Base-by-base conservation (phyloP, 495 filamentous ascomycete species). In the Lasiosphaeria hispida region DNA sequence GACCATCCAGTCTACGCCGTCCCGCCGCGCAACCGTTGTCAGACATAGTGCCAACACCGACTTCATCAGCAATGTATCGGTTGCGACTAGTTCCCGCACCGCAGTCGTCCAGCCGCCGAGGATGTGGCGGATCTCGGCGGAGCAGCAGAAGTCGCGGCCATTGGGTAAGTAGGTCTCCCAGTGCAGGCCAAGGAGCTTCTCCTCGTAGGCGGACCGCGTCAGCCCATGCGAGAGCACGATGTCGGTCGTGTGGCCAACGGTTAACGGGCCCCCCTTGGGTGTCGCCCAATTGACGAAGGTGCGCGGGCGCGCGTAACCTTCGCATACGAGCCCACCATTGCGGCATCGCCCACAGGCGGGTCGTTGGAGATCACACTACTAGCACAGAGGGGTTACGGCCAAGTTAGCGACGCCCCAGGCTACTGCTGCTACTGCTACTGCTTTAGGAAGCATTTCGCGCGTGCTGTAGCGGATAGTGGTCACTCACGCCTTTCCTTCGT, bases 111-210 rank as follows among this genome's bases (percentile, higher is more conserved):
- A 55, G 11, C 53, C 53, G 53, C 53, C 53, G 41, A 44, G 41
- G 41, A 34, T 55, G 53, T 9, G 39, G 40, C 15, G 17, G 23
- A 41, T 17, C 13, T 41, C 43, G 23, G 53, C 53, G 1, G n/a
- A 14, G 13, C 10, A 18, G 53, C 39, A 42, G 41, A 45, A 55
- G 19, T 36, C 38, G 40, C 41, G 40, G 53, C 53, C 53, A 15
- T 37, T 37, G 53, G 53, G 53, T 15, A 55, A 35, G 53, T 55
- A 55, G 41, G 53, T 17, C 41, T 55, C 53, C 53, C 53, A 55
- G 53, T 44, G 43, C 19, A 55, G 7, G 53, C 53, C 53, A 34
- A 55, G 53, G 23, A 43, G 18, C 18, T 55, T 45, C 40, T 55
- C 53, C 53, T 55, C 53, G 10, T 45, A 43, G 33, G 53, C 53